These are phyloP conservation scores for Agastache rugosa DNA, from an alignment of 257 asterid genomes.

Conservation along the genomic window DNA sequence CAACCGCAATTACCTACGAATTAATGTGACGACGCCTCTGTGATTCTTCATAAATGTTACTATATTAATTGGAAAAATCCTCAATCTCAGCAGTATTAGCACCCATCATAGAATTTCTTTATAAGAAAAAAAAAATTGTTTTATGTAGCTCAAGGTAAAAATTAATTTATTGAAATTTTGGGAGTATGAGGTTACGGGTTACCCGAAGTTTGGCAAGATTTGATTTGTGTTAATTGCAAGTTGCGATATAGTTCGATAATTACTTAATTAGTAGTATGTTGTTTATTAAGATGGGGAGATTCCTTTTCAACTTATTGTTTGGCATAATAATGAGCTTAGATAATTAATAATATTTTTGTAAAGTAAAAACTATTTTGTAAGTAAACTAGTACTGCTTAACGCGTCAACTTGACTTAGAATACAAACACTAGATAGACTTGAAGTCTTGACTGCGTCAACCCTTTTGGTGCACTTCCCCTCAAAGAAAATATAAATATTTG, in stretches of 20 bases:
- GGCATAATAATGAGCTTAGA: neutral
- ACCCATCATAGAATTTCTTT: no score
- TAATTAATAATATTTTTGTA: neutral
- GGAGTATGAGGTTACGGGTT: neutral
- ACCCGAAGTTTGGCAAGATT: neutral
- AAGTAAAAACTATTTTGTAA: no score
- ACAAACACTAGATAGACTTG: neutral
- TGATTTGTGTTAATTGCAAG: neutral
- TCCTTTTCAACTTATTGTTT: slow-evolving; percentile 20
- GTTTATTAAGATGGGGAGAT: neutral
- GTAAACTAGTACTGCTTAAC: neutral
- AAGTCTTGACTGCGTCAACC: slow-evolving; percentile 14
- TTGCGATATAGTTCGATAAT: slow-evolving; percentile 6
- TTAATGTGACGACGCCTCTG: neutral
- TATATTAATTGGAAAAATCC: neutral
- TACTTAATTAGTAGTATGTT: neutral
- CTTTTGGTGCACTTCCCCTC: neutral
- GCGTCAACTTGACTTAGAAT: slow-evolving; percentile 34
- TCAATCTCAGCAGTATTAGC: no score
- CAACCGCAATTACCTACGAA: neutral
- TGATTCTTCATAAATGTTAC: neutral
- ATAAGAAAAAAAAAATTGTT: no score
- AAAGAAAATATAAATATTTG: neutral
- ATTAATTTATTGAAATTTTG: no score
- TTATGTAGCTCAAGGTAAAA: no score